Evolutionary conservation across 352 stramenopile genomes (phyloP).

Genomic region (Halophytophthora batemanensis): DNA sequence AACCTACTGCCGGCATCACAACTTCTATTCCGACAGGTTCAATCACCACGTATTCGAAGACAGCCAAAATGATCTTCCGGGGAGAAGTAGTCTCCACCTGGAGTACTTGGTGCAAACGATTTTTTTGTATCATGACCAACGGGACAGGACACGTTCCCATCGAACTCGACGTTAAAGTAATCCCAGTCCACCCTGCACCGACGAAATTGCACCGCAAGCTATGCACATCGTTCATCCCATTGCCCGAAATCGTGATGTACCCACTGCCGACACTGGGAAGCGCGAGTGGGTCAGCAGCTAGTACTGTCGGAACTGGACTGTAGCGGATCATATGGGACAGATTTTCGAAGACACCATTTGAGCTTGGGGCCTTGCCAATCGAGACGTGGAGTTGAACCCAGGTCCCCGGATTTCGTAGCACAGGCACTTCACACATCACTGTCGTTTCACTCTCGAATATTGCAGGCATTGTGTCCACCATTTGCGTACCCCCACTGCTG

Average conservation of each 20-base stretch:
- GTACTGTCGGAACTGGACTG: slow-evolving; percentile 22
- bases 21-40: slow-evolving; percentile 19
- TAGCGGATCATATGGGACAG: slow-evolving; percentile 29
- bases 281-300: slow-evolving; percentile 12
- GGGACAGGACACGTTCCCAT: slow-evolving; percentile 11
- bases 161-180: slow-evolving; percentile 11
- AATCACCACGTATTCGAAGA: slow-evolving; percentile 20
- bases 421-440: slow-evolving; percentile 26
- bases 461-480: slow-evolving; percentile 1
- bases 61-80: slow-evolving; percentile 12
- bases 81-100: slow-evolving; percentile 21
- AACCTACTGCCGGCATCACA: slow-evolving; percentile 13
- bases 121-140: slow-evolving; percentile 16
- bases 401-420: slow-evolving; percentile 12
- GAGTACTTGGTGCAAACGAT: slow-evolving; percentile 12
- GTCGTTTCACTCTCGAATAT: slow-evolving; percentile 24
- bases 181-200: slow-evolving; percentile 13
- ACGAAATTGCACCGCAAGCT: slow-evolving; percentile 27
- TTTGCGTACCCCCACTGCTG: slow-evolving; percentile 7
- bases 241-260: slow-evolving; percentile 15
- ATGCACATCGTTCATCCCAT: slow-evolving; percentile 20
- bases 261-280: slow-evolving; percentile 14
- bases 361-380: slow-evolving; percentile 3
- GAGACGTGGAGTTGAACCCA: slow-evolving; percentile 33
- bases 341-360: not conserved